phyloP scores from a whole-genome alignment of 2,329 filamentous ascomycete genomes.

The Xylaria sp. region DNA sequence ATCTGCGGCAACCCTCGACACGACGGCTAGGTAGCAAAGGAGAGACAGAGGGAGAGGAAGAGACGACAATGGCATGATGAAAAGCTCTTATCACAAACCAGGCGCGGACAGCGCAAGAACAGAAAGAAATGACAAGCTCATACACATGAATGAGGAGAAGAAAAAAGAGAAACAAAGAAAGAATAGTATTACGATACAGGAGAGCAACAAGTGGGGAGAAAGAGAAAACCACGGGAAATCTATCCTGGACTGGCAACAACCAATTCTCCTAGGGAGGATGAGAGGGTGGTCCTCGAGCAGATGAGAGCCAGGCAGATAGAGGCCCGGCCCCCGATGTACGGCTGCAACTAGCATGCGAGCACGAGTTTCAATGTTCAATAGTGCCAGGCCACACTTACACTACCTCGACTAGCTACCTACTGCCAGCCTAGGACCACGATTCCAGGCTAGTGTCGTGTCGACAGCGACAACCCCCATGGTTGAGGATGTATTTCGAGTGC shows the following conservation, averaged over 20 bases:
- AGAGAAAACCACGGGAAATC: conserved; percentile 15
- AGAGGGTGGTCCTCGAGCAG: neutral
- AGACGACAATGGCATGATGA: conserved; percentile 41
- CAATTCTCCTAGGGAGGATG: neutral
- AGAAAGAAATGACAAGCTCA: conserved; percentile 11
- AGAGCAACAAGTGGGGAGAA: conserved; percentile 18
- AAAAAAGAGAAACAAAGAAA: conserved; percentile 16
- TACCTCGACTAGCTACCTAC: no score
- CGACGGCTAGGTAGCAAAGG: conserved; percentile 42
- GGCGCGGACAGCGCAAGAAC: conserved; percentile 32
- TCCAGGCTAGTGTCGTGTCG: neutral
- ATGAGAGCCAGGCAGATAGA: neutral
- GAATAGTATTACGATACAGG: conserved; percentile 4
- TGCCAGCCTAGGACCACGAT: conserved; percentile 1
- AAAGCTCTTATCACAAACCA: conserved; percentile 27
- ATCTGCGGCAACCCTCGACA: conserved; percentile 35
- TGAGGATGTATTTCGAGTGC: neutral
- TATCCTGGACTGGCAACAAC: neutral
- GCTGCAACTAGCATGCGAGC: no score
- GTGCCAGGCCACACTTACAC: neutral
- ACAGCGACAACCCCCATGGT: neutral
- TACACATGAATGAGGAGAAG: neutral
- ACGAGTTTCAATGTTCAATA: conserved; percentile 3
- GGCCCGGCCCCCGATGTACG: neutral
- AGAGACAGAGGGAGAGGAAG: conserved; percentile 42